Evolutionary conservation across 257 asterid species (phyloP).

Genomic region (Jacaranda copaia): DNA sequence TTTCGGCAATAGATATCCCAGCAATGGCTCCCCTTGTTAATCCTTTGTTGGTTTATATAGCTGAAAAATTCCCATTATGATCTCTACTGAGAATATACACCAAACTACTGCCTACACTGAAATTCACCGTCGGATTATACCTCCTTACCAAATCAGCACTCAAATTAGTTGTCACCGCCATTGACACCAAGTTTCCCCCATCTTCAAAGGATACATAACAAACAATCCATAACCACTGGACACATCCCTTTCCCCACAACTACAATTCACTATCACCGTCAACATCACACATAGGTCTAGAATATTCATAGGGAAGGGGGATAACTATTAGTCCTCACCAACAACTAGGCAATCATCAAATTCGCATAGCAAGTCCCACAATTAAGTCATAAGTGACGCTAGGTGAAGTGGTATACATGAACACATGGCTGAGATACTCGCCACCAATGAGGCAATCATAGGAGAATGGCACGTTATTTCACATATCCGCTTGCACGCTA

Average conservation of each 20-base stretch:
- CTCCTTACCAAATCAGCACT: constrained; percentile 51
- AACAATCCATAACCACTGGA: constrained; percentile 71
- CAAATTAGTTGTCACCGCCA: constrained; percentile 59
- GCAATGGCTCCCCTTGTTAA: no score
- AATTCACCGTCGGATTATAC: constrained; percentile 65
- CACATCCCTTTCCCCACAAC: constrained; percentile 71
- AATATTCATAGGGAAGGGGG: constrained; percentile 48
- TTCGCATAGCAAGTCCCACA: constrained; percentile 58
- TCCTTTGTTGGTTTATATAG: no score
- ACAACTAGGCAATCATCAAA: constrained; percentile 50
- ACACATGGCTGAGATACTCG: constrained; percentile 59
- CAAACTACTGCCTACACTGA: constrained; percentile 51
- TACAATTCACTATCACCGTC: constrained; percentile 78
- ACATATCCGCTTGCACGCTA: constrained; percentile 43
- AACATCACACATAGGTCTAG: constrained; percentile 55
- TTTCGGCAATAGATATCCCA: no score
- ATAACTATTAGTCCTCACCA: constrained; percentile 54
- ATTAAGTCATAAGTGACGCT: constrained; percentile 49
- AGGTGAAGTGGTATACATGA: constrained; percentile 44
- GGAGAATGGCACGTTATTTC: constrained; percentile 70
- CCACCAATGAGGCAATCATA: constrained; percentile 64
- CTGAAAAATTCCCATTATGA: no score
- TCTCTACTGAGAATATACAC: no score
- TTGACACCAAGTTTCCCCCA: constrained; percentile 60
- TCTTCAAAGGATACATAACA: constrained; percentile 71